Conservation (phyloP, 176 grass and related monocot species). For the Poa pratensis region DNA sequence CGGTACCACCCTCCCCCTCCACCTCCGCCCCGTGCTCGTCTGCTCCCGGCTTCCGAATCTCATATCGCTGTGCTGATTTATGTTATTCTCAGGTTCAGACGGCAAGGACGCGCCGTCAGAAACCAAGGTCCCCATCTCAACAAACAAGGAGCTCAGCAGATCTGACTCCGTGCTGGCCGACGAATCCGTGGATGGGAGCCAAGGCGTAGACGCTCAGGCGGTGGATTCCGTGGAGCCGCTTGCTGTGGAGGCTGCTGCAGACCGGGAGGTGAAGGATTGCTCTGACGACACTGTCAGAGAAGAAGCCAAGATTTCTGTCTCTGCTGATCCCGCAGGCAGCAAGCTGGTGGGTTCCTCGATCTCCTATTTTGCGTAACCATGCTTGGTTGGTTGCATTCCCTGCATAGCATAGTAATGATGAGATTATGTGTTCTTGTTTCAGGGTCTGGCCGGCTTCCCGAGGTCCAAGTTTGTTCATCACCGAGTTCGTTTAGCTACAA, state of each 20-base stretch:
- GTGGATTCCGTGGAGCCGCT: not conserved
- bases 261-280: constrained; percentile 23
- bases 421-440: constrained; percentile 31
- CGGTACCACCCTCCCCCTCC: constrained; percentile 31
- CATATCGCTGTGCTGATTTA: not conserved
- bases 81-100: not conserved
- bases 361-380: no score
- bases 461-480: constrained; percentile 65
- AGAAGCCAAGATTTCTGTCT: not conserved
- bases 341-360: constrained; percentile 44
- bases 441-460: constrained; percentile 42
- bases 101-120: constrained; percentile 1
- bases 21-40: not conserved
- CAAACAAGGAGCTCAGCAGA: not conserved
- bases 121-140: not conserved
- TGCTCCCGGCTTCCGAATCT: not conserved
- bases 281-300: not conserved
- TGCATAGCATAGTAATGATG: not conserved
- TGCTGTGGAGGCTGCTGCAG: not conserved
- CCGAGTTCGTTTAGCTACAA: constrained; percentile 82
- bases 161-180: constrained; percentile 7
- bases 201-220: not conserved
- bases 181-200: not conserved
- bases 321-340: constrained; percentile 9
- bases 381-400: not conserved